phyloP scores from a whole-genome alignment of 148 eudicot genomes.

The Nepenthes mirabilis region DNA sequence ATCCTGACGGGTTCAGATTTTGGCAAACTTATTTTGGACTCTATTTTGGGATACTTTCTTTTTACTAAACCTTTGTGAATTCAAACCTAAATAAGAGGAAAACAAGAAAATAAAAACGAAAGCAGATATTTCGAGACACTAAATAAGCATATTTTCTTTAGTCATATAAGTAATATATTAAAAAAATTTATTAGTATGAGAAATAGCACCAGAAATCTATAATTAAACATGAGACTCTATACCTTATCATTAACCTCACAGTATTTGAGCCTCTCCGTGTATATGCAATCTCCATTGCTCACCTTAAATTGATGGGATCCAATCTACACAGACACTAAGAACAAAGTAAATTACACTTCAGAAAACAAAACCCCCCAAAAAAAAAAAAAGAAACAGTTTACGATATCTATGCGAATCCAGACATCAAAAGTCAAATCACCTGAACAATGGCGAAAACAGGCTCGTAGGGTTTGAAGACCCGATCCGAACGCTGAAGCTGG shows the following conservation, averaged over 20 bases:
- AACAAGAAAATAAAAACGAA: too few relatives aligned
- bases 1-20: too few relatives aligned
- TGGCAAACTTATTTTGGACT: too few relatives aligned
- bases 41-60: too few relatives aligned
- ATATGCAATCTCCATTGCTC: constrained; percentile 85
- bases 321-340: constrained; percentile 35
- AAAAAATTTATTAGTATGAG: too few relatives aligned
- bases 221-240: not conserved
- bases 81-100: too few relatives aligned
- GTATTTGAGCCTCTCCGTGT: constrained; percentile 69
- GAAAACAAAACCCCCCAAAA: not conserved
- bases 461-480: constrained; percentile 51
- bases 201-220: too few relatives aligned
- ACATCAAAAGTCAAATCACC: constrained; percentile 21
- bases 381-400: not conserved
- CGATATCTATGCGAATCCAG: not conserved
- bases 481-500: constrained; percentile 41
- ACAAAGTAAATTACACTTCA: not conserved
- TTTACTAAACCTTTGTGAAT: too few relatives aligned
- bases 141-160: too few relatives aligned
- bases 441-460: constrained; percentile 80
- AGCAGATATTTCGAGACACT: too few relatives aligned
- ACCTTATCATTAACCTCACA: constrained; percentile 96
- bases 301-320: constrained; percentile 99
- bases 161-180: too few relatives aligned